Evolutionary conservation across 2,329 filamentous ascomycete genomes (phyloP), one percentile per base, ranked within the genome.

Genomic region (Exophiala phaeomuriformis): DNA sequence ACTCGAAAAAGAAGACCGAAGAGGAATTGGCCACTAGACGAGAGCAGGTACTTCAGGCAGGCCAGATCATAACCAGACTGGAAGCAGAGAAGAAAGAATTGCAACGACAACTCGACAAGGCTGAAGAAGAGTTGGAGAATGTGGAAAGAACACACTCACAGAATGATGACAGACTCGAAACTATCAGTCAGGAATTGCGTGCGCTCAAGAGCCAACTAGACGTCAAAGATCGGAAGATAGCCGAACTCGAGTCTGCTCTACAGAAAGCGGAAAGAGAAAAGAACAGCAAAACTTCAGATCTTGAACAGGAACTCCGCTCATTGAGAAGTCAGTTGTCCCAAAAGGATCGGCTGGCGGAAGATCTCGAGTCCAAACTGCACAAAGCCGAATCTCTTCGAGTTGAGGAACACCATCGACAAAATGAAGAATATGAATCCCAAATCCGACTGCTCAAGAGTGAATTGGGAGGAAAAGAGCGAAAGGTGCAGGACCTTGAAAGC

Each of bases 391-490:
- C 49, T n/a, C 47, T 52, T 2, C 55, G 55, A 5, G 47, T 47
- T 2, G 60, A 58, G 47, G 59, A 62, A 31, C 54, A 53, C 48
- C 52, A 59, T 36, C 51, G 55, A 3, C 54, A 55, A 8, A 54
- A 49, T 10, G 59, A 62, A 19, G 56, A 58, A 12, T 62, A 55
- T 47, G 61, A 63, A 47, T 53, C 55, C 12, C 90, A 98, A 64
- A 81, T 96, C 62, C 88, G 88, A 67, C 87, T 96, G 80, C 80
- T 98, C 3, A 85, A 91, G 63, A 97, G 90, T 62, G 91, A 97
- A 62, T 74, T 98, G 8, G 81, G 81, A 49, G 72, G 97, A 56
- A 95, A 95, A 69, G 90, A 96, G 51, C 83, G 88, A 52, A 98
- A 97, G 68, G 75, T 89, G 3, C 83, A 88, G 52, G 93, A 98